phyloP scores from a whole-genome alignment of 192 early-diverging fungal genomes.

The Coemansia sp. region DNA sequence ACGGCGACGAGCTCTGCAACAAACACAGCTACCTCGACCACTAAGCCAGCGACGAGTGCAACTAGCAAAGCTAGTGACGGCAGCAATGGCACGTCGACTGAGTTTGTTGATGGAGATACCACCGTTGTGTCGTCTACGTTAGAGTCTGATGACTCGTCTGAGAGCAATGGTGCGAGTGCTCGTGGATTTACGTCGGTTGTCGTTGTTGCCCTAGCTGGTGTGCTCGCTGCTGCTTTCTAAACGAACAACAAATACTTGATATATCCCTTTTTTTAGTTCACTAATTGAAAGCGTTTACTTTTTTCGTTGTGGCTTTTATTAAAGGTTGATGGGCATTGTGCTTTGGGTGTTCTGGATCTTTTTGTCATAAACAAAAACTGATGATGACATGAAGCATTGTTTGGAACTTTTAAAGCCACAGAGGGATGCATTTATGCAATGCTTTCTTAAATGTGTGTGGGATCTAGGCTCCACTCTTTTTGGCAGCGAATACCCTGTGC shows the following conservation, averaged over 20 bases:
- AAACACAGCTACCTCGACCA: background rate
- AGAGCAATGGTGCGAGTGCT: background rate
- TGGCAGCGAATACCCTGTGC: background rate
- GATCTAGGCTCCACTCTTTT: too few species aligned
- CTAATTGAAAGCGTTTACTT: too few species aligned
- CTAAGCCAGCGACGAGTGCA: background rate
- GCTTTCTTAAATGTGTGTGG: too few species aligned
- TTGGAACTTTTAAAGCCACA: too few species aligned
- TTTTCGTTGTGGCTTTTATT: too few species aligned
- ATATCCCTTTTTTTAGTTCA: background rate
- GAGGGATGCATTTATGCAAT: background rate
- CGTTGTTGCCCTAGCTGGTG: conserved; percentile 25
- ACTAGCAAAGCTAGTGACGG: background rate
- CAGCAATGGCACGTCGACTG: conserved; percentile 10
- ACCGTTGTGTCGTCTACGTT: background rate
- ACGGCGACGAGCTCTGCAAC: background rate
- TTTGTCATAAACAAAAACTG: too few species aligned
- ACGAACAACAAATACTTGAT: background rate
- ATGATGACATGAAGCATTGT: too few species aligned
- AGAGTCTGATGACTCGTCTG: background rate
- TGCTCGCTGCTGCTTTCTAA: conserved; percentile 33
- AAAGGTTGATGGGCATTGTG: too few species aligned
- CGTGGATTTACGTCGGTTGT: conserved; percentile 7
- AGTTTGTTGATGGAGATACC: conserved; percentile 21
- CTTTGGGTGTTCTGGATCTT: too few species aligned